Evolutionary conservation across 257 asterid genomes (phyloP), one percentile per base, ranked within the genome.

Genomic region (Euphrasia confusa): DNA sequence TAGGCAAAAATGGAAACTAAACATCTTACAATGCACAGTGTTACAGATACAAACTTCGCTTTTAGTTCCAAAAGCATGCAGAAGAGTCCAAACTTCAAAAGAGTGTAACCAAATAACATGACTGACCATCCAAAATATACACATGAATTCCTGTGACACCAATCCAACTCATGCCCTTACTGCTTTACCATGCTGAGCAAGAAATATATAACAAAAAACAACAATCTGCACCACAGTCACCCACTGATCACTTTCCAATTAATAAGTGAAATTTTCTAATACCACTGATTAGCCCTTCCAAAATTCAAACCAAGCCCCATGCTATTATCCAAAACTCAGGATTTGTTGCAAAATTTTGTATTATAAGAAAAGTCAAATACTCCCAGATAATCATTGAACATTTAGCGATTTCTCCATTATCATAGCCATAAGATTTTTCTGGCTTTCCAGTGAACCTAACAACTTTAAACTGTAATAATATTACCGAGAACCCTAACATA

Each of bases 31-130:
- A 42, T 64, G 57, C 74, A 54, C 42, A 64, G 52, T 50, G 18
- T 33, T 50, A 42, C 27, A 58, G 64, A 45, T 28, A 42, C 61
- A 67, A 62, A 71, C 70, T 68, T 53, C 40, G 8, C 40, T 58
- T 68, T 39, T 53, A 53, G 58, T 58, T 65, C 68, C 75, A 79
- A 77, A 63, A 21, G 73, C 66, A 59, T 27, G 65, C 58, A 54
- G 64, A 74, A 26, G 37, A 50, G 58, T 66, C 60, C 64, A 9
- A 65, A 60, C 66, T 60, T 53, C 47, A 47, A 15, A 48, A 26
- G 45, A 26, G 47, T 54, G 37, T 58, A 65, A 33, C 58, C 53
- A 28, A 66, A 66, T 18, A 60, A 57, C 66, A 64, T 30, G 55
- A 35, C 65, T 39, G 64, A 58, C 7, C 14, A 56, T 24, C 69